These are phyloP conservation scores for Backusella macrospora DNA, from an alignment of 192 early-diverging fungal genomes.

Conservation along the genomic window DNA sequence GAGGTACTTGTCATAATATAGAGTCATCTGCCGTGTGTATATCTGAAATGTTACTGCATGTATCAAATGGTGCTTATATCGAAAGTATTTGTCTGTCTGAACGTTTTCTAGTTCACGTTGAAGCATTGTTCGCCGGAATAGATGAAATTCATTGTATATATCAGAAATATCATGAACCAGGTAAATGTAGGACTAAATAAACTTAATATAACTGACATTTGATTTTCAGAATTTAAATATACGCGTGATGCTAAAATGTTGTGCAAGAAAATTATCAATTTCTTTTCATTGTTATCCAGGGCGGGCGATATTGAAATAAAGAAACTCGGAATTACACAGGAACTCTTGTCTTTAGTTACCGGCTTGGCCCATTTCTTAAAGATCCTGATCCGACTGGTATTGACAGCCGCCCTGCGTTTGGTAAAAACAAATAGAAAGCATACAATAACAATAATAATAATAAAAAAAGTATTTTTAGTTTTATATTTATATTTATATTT, in stretches of 20 bases:
- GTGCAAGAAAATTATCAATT: conserved; percentile 92
- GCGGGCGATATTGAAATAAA: conserved; percentile 60
- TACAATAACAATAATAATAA: neutral
- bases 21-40: conserved; percentile 95
- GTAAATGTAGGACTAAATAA: conserved; percentile 23
- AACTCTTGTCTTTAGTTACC: conserved; percentile 87
- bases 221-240: conserved; percentile 64
- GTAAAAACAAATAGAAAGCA: conserved; percentile 43
- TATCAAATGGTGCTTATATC: conserved; percentile 81
- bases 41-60: conserved; percentile 90
- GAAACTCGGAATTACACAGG: conserved; percentile 74
- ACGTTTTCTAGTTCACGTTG: conserved; percentile 89
- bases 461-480: neutral
- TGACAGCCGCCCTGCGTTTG: conserved; percentile 84
- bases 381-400: conserved; percentile 83
- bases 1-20: conserved; percentile 12
- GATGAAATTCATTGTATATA: conserved; percentile 49
- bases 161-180: conserved; percentile 18
- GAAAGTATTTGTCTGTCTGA: conserved; percentile 85
- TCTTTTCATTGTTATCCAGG: conserved; percentile 89
- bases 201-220: conserved; percentile 13
- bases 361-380: conserved; percentile 92
- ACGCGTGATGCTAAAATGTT: conserved; percentile 93
- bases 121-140: conserved; percentile 86
- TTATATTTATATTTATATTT: neutral